A percentile compares a stretch with the other conserved stretches of the same genome.
Evolutionary conservation across 306 rosid species (phyloP).

Genomic region (Malus fusca): DNA sequence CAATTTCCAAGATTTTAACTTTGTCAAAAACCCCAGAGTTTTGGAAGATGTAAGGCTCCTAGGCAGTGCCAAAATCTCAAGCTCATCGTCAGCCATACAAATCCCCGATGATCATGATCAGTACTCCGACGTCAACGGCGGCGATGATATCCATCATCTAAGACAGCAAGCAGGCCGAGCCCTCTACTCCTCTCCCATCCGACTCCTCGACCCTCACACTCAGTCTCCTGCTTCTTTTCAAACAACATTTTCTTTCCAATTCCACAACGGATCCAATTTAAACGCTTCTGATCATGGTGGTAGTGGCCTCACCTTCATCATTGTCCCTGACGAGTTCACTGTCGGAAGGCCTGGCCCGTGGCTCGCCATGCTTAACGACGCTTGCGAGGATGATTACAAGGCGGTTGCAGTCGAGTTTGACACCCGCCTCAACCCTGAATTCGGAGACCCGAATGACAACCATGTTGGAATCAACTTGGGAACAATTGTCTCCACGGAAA

Average conservation of each 20-base stretch:
- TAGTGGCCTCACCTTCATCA: constrained; percentile 64
- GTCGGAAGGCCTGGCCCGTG: constrained; percentile 76
- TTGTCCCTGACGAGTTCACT: constrained; percentile 80
- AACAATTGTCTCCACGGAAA: constrained; percentile 39
- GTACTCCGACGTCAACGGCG: neutral
- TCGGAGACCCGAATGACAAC: constrained; percentile 72
- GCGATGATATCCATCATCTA: constrained; percentile 4
- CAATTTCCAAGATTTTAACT: constrained; percentile 46
- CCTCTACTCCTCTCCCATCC: constrained; percentile 54
- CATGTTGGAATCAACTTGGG: constrained; percentile 75
- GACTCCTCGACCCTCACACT: constrained; percentile 49
- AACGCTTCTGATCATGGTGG: constrained; percentile 29
- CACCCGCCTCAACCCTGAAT: constrained; percentile 51
- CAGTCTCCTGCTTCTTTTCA: constrained; percentile 60
- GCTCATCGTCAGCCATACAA: constrained; percentile 40
- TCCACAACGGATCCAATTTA: constrained; percentile 25
- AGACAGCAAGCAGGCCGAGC: constrained; percentile 69
- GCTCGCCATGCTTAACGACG: constrained; percentile 85
- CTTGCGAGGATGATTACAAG: constrained; percentile 54
- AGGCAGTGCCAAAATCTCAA: constrained; percentile 61
- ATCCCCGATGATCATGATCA: constrained; percentile 40
- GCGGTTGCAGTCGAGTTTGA: constrained; percentile 65
- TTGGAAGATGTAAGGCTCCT: constrained; percentile 52
- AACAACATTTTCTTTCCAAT: constrained; percentile 55
- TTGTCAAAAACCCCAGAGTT: constrained; percentile 34